Conservation (phyloP, 352 stramenopile species). For the Phytophthora rubi region DNA sequence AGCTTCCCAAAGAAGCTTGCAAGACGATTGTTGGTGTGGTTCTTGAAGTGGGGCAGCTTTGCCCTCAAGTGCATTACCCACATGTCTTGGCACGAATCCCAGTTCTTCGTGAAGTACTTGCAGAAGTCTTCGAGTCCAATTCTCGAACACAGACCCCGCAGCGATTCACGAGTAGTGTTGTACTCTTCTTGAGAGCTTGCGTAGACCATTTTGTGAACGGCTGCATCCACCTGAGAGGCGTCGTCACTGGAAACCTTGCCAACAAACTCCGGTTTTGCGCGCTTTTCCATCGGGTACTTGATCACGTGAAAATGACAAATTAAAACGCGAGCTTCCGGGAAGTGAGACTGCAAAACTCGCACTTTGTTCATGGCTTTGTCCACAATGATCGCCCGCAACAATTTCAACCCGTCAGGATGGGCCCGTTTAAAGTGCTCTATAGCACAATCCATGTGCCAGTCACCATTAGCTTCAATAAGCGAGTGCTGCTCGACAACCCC, state of each 20-base stretch:
- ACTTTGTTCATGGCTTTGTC: neutral
- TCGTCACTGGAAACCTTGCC: neutral
- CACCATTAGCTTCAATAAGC: slow-evolving; percentile 5
- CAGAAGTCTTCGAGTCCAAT: slow-evolving; percentile 11
- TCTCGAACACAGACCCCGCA: neutral
- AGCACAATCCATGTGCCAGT: slow-evolving; percentile 23
- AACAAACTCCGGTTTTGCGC: neutral
- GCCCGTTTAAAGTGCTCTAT: neutral
- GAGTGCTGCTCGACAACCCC: slow-evolving; percentile 13
- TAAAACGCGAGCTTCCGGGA: neutral
- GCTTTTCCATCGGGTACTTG: slow-evolving; percentile 24
- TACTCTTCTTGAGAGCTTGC: neutral
- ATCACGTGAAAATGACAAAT: slow-evolving; percentile 21
- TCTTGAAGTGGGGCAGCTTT: slow-evolving; percentile 31
- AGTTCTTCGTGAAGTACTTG: slow-evolving; percentile 38
- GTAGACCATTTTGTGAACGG: slow-evolving; percentile 3
- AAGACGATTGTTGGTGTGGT: slow-evolving; percentile 42
- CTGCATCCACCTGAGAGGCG: neutral
- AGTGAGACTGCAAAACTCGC: neutral
- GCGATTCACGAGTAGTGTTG: neutral
- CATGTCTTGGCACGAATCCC: slow-evolving; percentile 20
- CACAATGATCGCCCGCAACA: neutral
- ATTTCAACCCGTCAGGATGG: too few species aligned
- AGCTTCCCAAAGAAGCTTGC: slow-evolving; percentile 29
- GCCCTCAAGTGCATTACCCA: slow-evolving; percentile 23